Evolutionary conservation across 306 rosid species (phyloP).

Genomic region (Medicago lupulina): DNA sequence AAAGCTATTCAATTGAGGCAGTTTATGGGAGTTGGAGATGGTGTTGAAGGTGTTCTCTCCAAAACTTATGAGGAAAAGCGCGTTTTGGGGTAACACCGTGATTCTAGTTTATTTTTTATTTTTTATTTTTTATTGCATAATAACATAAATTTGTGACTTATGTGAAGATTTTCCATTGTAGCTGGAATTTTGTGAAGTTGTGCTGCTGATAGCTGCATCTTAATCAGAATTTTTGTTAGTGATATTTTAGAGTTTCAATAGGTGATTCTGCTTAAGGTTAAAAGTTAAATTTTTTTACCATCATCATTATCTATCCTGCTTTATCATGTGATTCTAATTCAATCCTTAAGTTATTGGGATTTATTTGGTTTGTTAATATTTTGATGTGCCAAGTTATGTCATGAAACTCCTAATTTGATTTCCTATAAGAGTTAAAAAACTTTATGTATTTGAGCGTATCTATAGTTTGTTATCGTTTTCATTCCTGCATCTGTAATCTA

Average conservation of each 20-base stretch:
- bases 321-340: constrained; percentile 13
- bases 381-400: constrained; percentile 1
- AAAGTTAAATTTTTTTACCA: not conserved
- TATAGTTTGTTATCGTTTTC: not conserved
- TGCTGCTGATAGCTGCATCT: not conserved
- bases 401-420: not conserved
- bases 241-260: not conserved
- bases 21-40: constrained; percentile 87
- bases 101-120: constrained; percentile 8
- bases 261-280: not conserved
- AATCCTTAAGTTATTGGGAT: constrained; percentile 17
- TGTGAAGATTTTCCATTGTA: not conserved
- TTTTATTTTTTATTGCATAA: not conserved
- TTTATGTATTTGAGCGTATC: not conserved
- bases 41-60: constrained; percentile 78
- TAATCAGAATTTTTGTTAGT: not conserved
- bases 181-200: not conserved
- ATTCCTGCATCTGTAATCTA: constrained; percentile 34
- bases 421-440: not conserved
- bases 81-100: constrained; percentile 73
- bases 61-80: constrained; percentile 84
- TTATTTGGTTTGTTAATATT: not conserved
- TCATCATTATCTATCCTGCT: not conserved
- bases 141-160: constrained; percentile 1
- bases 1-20: constrained; percentile 54